phyloP scores from a whole-genome alignment of 2,329 filamentous ascomycete species.

The Periconia sp. region DNA sequence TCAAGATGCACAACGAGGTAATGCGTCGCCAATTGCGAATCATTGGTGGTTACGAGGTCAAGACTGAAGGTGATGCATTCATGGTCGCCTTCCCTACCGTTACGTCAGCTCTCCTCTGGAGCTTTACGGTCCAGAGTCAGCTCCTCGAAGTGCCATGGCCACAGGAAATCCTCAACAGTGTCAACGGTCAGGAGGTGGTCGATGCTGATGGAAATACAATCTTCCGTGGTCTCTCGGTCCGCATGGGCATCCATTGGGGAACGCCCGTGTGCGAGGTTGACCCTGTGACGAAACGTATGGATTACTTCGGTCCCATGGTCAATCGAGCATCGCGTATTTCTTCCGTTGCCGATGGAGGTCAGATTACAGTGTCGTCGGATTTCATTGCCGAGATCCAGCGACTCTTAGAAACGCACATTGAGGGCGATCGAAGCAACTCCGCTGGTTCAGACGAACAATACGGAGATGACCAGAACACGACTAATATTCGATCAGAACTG shows the following conservation, averaged over 20 bases:
- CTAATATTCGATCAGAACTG: constrained; percentile 84
- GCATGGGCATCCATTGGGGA: constrained; percentile 98
- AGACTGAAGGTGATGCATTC: constrained; percentile 99
- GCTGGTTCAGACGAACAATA: constrained; percentile 75
- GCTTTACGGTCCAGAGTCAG: constrained; percentile 88
- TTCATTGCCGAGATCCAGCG: constrained; percentile 96
- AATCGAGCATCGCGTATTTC: constrained; percentile 96
- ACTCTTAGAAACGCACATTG: constrained; percentile 86
- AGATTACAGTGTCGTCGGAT: constrained; percentile 95
- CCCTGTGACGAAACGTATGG: constrained; percentile 96
- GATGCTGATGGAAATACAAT: constrained; percentile 89
- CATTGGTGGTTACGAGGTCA: constrained; percentile 97
- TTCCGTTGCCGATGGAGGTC: constrained; percentile 91
- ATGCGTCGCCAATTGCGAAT: constrained; percentile 92
- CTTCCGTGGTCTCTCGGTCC: constrained; percentile 90
- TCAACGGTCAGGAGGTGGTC: constrained; percentile 79
- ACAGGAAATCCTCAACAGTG: constrained; percentile 85
- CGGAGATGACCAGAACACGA: constrained; percentile 75
- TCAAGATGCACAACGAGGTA: constrained; percentile 96
- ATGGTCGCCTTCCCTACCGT: constrained; percentile 99
- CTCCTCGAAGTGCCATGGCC: constrained; percentile 93
- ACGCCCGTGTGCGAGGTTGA: constrained; percentile 93
- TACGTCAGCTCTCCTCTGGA: constrained; percentile 93
- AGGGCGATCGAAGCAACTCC: constrained; percentile 75
- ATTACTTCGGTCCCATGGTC: constrained; percentile 99